These are phyloP conservation scores for Vaccinium vitisidaea DNA, from an alignment of 148 eudicot genomes.

Conservation along the genomic window DNA sequence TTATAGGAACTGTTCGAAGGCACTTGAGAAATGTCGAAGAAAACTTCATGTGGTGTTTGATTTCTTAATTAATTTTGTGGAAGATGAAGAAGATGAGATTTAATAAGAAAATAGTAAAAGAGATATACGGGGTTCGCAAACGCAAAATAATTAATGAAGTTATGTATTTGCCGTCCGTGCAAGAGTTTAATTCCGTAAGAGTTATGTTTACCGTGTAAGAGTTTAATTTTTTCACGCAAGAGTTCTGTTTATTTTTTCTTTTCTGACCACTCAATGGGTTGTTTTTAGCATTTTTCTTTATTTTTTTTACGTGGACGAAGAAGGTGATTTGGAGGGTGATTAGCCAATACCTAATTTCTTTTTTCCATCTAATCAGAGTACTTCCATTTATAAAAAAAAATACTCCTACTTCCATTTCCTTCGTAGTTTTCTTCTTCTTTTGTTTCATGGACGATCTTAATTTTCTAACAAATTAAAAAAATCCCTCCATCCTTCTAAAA, in stretches of 20 bases:
- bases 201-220: too few relatives aligned
- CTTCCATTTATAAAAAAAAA: background rate
- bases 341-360: too few relatives aligned
- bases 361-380: background rate
- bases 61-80: background rate
- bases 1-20: background rate
- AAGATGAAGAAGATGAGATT: background rate
- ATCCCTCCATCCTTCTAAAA: background rate
- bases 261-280: too few relatives aligned
- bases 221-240: too few relatives aligned
- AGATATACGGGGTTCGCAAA: background rate
- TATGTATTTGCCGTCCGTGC: too few relatives aligned
- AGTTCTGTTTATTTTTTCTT: too few relatives aligned
- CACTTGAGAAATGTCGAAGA: background rate
- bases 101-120: background rate
- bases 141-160: background rate
- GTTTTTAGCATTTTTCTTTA: too few relatives aligned
- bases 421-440: background rate
- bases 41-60: background rate
- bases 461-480: too few relatives aligned
- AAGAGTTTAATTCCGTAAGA: too few relatives aligned
- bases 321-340: too few relatives aligned
- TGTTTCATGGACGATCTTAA: background rate
- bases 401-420: too few relatives aligned
- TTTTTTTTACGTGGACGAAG: too few relatives aligned